Evolutionary conservation across 1,139 yeast species (phyloP).

Genomic region (Nakaseomyces nivariensis): DNA sequence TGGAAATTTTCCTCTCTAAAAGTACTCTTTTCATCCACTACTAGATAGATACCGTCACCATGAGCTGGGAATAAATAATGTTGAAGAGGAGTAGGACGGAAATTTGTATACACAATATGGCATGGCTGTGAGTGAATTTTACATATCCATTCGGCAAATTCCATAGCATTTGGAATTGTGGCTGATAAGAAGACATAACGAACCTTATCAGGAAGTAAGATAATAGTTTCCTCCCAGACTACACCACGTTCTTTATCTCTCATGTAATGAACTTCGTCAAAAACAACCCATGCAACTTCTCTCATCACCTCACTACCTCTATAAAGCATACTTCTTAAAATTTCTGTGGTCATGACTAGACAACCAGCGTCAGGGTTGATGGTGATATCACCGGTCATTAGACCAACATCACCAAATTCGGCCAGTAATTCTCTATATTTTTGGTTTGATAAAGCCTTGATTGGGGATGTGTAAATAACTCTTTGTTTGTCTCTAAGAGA

Average conservation of each 20-base stretch:
- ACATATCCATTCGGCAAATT: conserved; percentile 98
- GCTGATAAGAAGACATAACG: conserved; percentile 84
- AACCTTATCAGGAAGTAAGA: conserved; percentile 89
- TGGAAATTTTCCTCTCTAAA: conserved; percentile 97
- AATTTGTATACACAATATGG: conserved; percentile 96
- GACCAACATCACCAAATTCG: conserved; percentile 91
- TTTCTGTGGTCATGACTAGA: conserved; percentile 96
- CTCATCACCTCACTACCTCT: conserved; percentile 92
- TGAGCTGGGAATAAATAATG: conserved; percentile 95
- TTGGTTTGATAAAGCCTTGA: conserved; percentile 92
- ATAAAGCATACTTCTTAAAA: conserved; percentile 82
- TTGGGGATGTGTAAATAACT: conserved; percentile 94
- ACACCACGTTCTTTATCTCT: conserved; percentile 96
- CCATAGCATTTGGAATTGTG: conserved; percentile 96
- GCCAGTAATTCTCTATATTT: conserved; percentile 88
- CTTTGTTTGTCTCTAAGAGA: conserved; percentile 83
- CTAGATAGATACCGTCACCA: conserved; percentile 94
- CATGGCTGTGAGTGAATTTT: conserved; percentile 93
- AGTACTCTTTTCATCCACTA: conserved; percentile 92
- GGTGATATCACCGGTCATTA: conserved; percentile 97
- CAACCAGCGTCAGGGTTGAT: conserved; percentile 96
- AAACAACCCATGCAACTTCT: conserved; percentile 94
- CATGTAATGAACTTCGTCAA: conserved; percentile 95
- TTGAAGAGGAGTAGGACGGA: conserved; percentile 96
- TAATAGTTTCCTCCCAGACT: conserved; percentile 98